Conservation (phyloP, 306 rosid genomes). For the Pyrus pyrifolia region DNA sequence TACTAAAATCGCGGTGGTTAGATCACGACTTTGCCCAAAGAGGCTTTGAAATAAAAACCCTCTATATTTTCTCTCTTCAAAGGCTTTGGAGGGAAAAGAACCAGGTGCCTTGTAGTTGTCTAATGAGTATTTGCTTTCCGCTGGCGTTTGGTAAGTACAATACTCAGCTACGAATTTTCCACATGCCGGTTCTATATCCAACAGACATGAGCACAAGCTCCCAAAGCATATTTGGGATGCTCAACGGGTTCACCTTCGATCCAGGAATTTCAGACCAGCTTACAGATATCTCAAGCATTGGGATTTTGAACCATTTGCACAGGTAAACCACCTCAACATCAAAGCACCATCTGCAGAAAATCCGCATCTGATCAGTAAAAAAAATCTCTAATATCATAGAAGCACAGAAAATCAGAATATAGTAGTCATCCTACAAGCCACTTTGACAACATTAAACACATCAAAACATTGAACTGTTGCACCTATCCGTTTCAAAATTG, state of each 20-base stretch:
- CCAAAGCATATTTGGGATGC: conserved; percentile 99
- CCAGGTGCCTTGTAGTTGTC: background rate
- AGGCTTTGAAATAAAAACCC: background rate
- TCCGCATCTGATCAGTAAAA: background rate
- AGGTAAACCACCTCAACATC: conserved; percentile 84
- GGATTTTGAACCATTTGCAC: conserved; percentile 63
- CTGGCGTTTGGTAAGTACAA: conserved; percentile 1
- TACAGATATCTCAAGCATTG: conserved; percentile 81
- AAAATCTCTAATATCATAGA: background rate
- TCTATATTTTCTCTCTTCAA: background rate
- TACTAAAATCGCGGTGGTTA: background rate
- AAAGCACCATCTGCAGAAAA: conserved; percentile 84
- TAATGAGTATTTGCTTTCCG: background rate
- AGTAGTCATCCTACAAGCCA: background rate
- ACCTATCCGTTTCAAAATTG: background rate
- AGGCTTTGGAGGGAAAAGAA: conserved; percentile 1
- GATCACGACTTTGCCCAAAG: background rate
- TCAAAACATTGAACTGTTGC: background rate
- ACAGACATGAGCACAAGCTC: conserved; percentile 86
- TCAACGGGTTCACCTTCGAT: conserved; percentile 82
- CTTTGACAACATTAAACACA: background rate
- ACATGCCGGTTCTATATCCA: conserved; percentile 83
- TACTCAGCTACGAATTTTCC: conserved; percentile 59
- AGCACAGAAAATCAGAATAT: background rate
- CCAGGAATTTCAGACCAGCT: conserved; percentile 99